Base-by-base conservation (phyloP, 2,329 filamentous ascomycete species). In the Claviceps paspali region DNA sequence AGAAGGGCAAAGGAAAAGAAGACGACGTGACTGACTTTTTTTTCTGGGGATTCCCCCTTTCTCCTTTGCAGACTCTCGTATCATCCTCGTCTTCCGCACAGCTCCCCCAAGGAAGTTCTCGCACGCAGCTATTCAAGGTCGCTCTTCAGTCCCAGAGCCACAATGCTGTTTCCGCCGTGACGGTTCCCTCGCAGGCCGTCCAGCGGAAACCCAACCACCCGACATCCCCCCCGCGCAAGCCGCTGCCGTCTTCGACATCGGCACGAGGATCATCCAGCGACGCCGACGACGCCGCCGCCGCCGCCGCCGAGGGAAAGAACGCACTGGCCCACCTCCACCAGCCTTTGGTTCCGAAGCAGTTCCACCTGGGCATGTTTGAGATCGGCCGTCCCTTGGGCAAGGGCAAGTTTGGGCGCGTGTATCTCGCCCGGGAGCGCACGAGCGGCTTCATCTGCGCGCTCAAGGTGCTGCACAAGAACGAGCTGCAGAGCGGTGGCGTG, bases 41-140 rank as follows among this genome's bases (percentile, higher is more conserved):
- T n/a, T n/a, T n/a, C n/a, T n/a, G n/a, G n/a, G n/a, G n/a, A 5
- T n/a, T 2, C 11, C 5, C 17, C 5, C 3, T 19, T 14, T 5
- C 11, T 3, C 6, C 6, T 21, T 10, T 2, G 12, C 38, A 61
- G 66, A 45, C 47, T 12, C 36, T 45, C 9, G 36, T 47, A 7
- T 38, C 45, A 7, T 45, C 52, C 6, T 43, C 42, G 54, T 61
- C 54, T 48, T 54, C 60, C 18, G 39, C 27, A 26, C 61, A 72
- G 43, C 49, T 66, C 27, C 46, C 61, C 11, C 67, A 70, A 39
- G 69, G 65, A 49, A 65, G 67, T 35, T 79, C 71, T 52, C 73
- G 86, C 46, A 73, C 85, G 42, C 91, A 91, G 47, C 74, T 94
- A 37, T 76, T 88, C 61, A 95, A 94, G 61, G 73, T 84, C 35